Evolutionary conservation across 148 eudicot genomes (phyloP).

Genomic region (Bassia scoparia): DNA sequence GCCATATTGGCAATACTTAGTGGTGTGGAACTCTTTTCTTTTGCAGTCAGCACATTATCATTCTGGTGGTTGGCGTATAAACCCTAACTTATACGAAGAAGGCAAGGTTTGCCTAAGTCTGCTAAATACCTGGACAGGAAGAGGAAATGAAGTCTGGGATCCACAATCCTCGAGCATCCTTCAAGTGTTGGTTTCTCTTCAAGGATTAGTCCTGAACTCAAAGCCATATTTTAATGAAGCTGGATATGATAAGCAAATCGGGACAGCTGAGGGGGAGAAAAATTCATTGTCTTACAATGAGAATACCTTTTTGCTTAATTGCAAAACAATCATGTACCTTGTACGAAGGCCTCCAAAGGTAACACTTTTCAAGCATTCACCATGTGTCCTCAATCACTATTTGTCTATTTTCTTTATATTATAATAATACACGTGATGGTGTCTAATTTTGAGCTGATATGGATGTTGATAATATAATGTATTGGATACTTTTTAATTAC

Average conservation of each 20-base stretch:
- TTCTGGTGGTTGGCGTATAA: constrained; percentile 98
- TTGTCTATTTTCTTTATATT: too few relatives aligned
- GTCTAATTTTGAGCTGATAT: too few relatives aligned
- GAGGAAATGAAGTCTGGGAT: constrained; percentile 99
- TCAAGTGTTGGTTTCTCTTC: constrained; percentile 95
- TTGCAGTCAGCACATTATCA: constrained; percentile 91
- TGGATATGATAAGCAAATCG: constrained; percentile 94
- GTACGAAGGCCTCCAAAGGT: constrained; percentile 96
- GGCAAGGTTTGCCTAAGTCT: constrained; percentile 99
- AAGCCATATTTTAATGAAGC: constrained; percentile 99
- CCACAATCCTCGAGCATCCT: constrained; percentile 92
- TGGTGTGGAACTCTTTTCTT: background rate
- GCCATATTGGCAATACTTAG: background rate
- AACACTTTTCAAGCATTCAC: constrained; percentile 3
- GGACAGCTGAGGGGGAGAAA: constrained; percentile 98
- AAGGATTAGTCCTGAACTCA: constrained; percentile 88
- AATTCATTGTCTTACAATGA: constrained; percentile 94
- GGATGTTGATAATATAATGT: too few relatives aligned
- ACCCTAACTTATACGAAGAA: constrained; percentile 93
- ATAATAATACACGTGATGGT: background rate
- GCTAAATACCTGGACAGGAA: constrained; percentile 94
- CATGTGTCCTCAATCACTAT: constrained; percentile 2
- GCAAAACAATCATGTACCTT: constrained; percentile 95
- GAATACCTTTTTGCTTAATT: constrained; percentile 83
- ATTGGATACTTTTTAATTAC: too few relatives aligned